Evolutionary conservation across 805 yeast genomes (phyloP).

Genomic region (Millerago galiae): DNA sequence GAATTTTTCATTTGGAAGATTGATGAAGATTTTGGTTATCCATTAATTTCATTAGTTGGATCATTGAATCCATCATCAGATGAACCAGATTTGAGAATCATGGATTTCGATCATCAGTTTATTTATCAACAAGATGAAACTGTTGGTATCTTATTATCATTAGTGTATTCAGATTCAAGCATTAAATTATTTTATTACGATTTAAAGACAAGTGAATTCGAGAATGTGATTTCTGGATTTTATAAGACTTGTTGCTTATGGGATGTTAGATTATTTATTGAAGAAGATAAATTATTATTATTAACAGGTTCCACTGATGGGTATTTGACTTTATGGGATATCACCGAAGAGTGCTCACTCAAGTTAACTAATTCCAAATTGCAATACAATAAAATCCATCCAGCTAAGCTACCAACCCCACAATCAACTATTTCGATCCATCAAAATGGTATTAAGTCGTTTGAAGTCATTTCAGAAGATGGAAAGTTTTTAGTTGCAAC

Average conservation of each 20-base stretch:
- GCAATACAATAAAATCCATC: background rate
- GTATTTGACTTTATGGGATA: conserved; percentile 53
- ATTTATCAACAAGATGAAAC: conserved; percentile 24
- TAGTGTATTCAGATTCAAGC: conserved; percentile 82
- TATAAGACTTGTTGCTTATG: conserved; percentile 77
- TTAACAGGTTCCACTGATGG: conserved; percentile 83
- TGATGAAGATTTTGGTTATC: conserved; percentile 28
- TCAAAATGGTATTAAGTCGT: conserved; percentile 76
- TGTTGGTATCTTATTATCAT: conserved; percentile 47
- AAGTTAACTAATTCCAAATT: conserved; percentile 8
- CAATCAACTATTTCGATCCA: conserved; percentile 51
- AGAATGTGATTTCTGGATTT: conserved; percentile 36
- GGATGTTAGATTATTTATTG: conserved; percentile 43
- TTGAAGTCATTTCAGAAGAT: conserved; percentile 28
- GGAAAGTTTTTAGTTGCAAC: conserved; percentile 40
- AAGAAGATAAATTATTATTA: conserved; percentile 28
- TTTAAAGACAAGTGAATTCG: conserved; percentile 31
- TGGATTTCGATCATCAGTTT: conserved; percentile 65
- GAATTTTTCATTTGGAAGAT: conserved; percentile 81
- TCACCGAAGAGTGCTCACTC: conserved; percentile 28
- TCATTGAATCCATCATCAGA: conserved; percentile 48
- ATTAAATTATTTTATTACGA: conserved; percentile 60
- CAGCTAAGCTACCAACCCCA: conserved; percentile 22
- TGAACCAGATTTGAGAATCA: conserved; percentile 80
- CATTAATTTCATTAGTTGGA: conserved; percentile 44